Conservation (phyloP, 2,329 filamentous ascomycete species). For the Fusarium temperatum region DNA sequence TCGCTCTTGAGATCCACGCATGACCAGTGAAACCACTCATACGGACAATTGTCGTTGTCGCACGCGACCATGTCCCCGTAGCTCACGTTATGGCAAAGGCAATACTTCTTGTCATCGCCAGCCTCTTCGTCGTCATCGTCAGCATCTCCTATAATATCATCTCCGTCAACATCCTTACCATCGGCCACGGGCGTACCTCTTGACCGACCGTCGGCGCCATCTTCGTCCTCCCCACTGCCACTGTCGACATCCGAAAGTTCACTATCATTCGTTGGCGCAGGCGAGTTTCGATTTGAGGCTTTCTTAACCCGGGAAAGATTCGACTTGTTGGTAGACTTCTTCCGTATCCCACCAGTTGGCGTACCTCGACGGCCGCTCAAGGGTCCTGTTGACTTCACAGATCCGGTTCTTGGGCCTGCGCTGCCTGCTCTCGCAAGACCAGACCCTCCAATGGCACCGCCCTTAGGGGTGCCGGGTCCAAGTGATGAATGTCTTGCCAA, state of each 20-base stretch:
- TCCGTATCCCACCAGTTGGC: slow-evolving; percentile 54
- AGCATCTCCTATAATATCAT: slow-evolving; percentile 64
- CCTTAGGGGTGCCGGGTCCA: slow-evolving; percentile 70
- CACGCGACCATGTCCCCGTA: slow-evolving; percentile 91
- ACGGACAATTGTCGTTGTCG: slow-evolving; percentile 82
- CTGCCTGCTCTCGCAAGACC: slow-evolving; percentile 63
- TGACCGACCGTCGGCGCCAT: slow-evolving; percentile 48
- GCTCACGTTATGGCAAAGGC: slow-evolving; percentile 82
- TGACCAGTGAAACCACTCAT: slow-evolving; percentile 89
- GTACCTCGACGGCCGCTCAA: slow-evolving; percentile 59
- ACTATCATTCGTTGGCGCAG: slow-evolving; percentile 70
- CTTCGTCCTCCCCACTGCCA: slow-evolving; percentile 61
- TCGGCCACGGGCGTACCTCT: slow-evolving; percentile 47
- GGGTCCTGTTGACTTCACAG: slow-evolving; percentile 54
- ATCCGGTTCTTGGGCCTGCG: slow-evolving; percentile 63
- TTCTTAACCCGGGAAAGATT: slow-evolving; percentile 70
- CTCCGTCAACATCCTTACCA: slow-evolving; percentile 54
- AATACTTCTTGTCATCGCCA: slow-evolving; percentile 83
- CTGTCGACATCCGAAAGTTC: slow-evolving; percentile 72
- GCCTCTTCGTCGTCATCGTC: slow-evolving; percentile 74
- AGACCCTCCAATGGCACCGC: slow-evolving; percentile 39
- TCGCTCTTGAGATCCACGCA: slow-evolving; percentile 75
- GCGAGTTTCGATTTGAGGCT: slow-evolving; percentile 65
- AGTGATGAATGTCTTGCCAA: slow-evolving; percentile 70
- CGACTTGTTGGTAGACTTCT: slow-evolving; percentile 66